Conservation (phyloP, 495 filamentous ascomycete genomes). For the Podospora anserina region DNA sequence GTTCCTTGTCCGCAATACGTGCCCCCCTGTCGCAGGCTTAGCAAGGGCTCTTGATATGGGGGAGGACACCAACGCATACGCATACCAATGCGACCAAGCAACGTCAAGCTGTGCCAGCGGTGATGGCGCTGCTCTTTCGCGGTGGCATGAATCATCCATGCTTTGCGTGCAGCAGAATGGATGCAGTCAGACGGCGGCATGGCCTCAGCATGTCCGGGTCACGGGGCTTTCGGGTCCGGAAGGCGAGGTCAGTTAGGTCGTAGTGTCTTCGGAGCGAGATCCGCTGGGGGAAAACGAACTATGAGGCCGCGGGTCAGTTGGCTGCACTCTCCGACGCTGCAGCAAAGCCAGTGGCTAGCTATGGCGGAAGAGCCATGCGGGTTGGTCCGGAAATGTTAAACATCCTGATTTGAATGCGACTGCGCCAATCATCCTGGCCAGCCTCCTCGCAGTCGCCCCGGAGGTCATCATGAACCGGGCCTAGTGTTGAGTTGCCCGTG, state of each 20-base stretch:
- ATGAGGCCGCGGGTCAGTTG: neutral
- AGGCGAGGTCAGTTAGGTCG: neutral
- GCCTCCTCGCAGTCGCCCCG: neutral
- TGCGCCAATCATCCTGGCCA: neutral
- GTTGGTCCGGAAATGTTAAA: constrained; percentile 1
- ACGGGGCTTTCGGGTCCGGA: constrained; percentile 4
- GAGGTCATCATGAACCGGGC: neutral
- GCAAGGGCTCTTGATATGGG: constrained; percentile 8
- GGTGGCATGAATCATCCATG: neutral
- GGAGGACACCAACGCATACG: constrained; percentile 1
- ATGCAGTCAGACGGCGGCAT: constrained; percentile 12
- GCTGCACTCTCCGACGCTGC: neutral
- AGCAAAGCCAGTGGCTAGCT: neutral
- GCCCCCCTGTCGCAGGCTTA: constrained; percentile 16
- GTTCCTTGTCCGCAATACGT: constrained; percentile 6
- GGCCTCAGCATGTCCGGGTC: neutral
- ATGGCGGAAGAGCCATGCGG: neutral
- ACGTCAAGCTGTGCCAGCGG: neutral
- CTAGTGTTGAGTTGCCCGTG: neutral
- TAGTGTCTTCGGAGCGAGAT: constrained; percentile 8
- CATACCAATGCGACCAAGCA: neutral
- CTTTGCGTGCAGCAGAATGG: neutral
- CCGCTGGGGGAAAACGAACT: neutral
- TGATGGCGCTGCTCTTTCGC: neutral
- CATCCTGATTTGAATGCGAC: constrained; percentile 6